Conservation (phyloP, 2,329 filamentous ascomycete species). For the Ceratocystis eucalypticola region DNA sequence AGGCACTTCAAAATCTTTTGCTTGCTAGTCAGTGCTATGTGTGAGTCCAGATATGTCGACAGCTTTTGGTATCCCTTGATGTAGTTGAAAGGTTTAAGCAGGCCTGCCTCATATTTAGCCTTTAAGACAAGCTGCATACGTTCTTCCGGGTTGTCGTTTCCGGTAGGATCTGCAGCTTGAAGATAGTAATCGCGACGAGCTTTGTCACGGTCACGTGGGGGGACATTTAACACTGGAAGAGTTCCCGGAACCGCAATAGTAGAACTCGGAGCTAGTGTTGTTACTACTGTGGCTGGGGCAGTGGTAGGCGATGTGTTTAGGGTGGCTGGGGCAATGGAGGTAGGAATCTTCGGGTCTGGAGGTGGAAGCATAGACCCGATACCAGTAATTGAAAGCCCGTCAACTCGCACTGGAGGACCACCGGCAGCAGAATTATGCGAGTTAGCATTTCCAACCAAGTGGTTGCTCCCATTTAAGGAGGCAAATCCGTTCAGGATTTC, state of each 20-base stretch:
- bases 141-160: conserved; percentile 63
- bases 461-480: background rate
- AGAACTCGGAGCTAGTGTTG: background rate
- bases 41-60: conserved; percentile 79
- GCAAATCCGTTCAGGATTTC: conserved; percentile 12
- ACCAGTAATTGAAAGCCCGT: conserved; percentile 21
- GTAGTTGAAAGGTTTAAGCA: conserved; percentile 96
- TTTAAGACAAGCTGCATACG: conserved; percentile 88
- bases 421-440: background rate
- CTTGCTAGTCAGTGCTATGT: conserved; percentile 69
- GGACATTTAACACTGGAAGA: conserved; percentile 17
- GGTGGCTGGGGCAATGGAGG: background rate
- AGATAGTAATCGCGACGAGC: conserved; percentile 78
- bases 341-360: conserved; percentile 23
- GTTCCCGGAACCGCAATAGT: background rate
- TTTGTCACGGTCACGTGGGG: conserved; percentile 45
- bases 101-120: conserved; percentile 89
- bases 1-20: conserved; percentile 86
- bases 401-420: background rate
- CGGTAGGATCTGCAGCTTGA: conserved; percentile 82
- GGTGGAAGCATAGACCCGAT: conserved; percentile 36
- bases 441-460: background rate
- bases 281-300: background rate
- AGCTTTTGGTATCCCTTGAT: conserved; percentile 88
- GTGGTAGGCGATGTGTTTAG: background rate